Evolutionary conservation across 2,329 filamentous ascomycete genomes (phyloP), one percentile per base, ranked within the genome.

Genomic region (Colletotrichum sp.): DNA sequence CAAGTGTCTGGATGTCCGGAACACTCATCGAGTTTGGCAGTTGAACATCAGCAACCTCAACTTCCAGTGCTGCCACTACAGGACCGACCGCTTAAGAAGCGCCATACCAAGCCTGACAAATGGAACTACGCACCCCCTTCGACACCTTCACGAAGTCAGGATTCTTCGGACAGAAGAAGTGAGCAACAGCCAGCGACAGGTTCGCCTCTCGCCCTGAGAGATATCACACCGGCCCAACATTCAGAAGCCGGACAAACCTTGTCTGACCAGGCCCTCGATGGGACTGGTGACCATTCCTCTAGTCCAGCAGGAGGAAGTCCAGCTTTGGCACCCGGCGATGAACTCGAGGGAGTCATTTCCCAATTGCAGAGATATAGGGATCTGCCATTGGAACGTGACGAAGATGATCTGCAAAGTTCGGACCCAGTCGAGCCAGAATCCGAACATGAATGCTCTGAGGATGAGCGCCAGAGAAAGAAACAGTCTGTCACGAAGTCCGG

Each of bases 311-410:
- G 27, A 7, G 71, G 62, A 10, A 34, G n/a, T 32, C 60, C 52
- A 15, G 32, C n/a, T 6, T 43, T 61, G 16, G 28, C 27, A 79
- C 43, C 58, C 15, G 52, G 79, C 36, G 93, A 95, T 78, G 91
- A 90, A 32, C 85, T 96, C 10, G 90, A 93, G 36, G 85, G 90
- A 43, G 90, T 91, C 70, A 95, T 97, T 74, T 84, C 89, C 36
- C 88, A 93, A 79, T 87, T 93, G 62, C 91, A 90, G 79, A 87
- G 90, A 71, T 89, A 91, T 36, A 89, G 90, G 74, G 86, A 93
- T 74, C 85, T 95, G 36, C 90, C 90, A 3, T 80, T 92, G 7
- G 89, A 90, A 71, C 80, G 82, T 8, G 88, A 89, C 32, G 89
- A 91, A 5, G 87, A 87, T 4, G 85, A 87, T n/a, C 9, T 25